Evolutionary conservation across 106 monocot species (phyloP).

Genomic region (Xerophyta viscosa): DNA sequence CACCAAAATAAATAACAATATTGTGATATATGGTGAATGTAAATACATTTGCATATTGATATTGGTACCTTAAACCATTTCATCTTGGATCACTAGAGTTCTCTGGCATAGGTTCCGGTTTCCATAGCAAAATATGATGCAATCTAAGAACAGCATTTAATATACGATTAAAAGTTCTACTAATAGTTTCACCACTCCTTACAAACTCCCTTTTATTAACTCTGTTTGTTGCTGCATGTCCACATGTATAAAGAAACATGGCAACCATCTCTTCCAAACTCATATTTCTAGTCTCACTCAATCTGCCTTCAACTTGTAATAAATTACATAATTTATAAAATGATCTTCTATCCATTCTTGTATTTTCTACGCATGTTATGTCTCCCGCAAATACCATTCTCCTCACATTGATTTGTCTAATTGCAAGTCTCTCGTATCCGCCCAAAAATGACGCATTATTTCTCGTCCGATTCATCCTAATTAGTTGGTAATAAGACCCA

Average conservation of each 20-base stretch:
- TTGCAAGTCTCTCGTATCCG: not conserved
- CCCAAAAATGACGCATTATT: no score
- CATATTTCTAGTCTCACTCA: not conserved
- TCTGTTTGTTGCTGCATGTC: not conserved
- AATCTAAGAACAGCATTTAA: not conserved
- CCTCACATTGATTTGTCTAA: not conserved
- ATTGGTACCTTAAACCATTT: constrained; percentile 1
- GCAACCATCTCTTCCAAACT: constrained; percentile 1
- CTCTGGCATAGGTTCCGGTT: not conserved
- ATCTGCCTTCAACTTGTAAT: not conserved
- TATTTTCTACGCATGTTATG: not conserved
- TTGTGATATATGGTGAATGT: not conserved
- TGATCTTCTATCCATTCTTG: not conserved
- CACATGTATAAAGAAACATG: not conserved
- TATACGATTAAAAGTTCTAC: not conserved
- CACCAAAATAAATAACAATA: not conserved
- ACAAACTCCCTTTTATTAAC: constrained; percentile 1
- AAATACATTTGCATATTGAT: not conserved
- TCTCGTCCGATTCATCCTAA: no score
- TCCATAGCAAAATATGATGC: not conserved
- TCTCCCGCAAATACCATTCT: not conserved
- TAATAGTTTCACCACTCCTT: not conserved
- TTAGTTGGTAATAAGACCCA: no score
- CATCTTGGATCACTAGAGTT: constrained; percentile 3
- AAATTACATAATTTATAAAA: not conserved